Percentiles rank a stretch among this genome's conserved stretches.
Evolutionary conservation across 129 eudicot genomes (phyloP).

Genomic region (Arctium lappa): DNA sequence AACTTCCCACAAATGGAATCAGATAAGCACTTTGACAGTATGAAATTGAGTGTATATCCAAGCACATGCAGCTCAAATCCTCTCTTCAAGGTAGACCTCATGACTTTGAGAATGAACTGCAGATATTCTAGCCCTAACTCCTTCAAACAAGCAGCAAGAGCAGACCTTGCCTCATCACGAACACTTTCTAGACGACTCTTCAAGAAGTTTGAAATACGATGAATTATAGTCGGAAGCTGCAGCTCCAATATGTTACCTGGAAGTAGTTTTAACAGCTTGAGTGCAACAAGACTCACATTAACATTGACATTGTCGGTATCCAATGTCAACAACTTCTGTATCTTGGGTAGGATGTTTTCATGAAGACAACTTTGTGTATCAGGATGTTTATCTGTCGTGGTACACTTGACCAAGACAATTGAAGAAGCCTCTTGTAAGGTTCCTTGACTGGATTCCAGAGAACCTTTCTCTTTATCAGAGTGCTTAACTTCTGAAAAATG

Average conservation of each 20-base stretch:
- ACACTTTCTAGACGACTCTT: slow-evolving; percentile 73
- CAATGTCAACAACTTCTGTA: slow-evolving; percentile 58
- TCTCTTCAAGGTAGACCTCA: slow-evolving; percentile 68
- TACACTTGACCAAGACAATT: neutral
- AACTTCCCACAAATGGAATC: slow-evolving; percentile 46
- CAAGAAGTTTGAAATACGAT: slow-evolving; percentile 72
- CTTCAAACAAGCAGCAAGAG: slow-evolving; percentile 82
- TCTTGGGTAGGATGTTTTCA: slow-evolving; percentile 55
- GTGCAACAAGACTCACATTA: slow-evolving; percentile 64
- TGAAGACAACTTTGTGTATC: slow-evolving; percentile 50
- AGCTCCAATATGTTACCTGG: slow-evolving; percentile 60
- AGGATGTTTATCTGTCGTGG: slow-evolving; percentile 7
- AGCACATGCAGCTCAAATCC: slow-evolving; percentile 90
- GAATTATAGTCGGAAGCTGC: slow-evolving; percentile 72
- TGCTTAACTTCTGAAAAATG: slow-evolving; percentile 44
- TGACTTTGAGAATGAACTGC: slow-evolving; percentile 58
- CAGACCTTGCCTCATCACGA: slow-evolving; percentile 92
- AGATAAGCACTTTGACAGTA: slow-evolving; percentile 48
- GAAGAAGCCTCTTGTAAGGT: neutral
- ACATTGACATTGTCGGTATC: slow-evolving; percentile 72
- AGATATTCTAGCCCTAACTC: slow-evolving; percentile 81
- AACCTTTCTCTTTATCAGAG: slow-evolving; percentile 14
- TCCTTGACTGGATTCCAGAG: neutral
- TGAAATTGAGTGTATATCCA: slow-evolving; percentile 82
- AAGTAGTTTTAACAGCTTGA: slow-evolving; percentile 71